phyloP scores from a whole-genome alignment of 163 green algal genomes.

The Scenedesmus sp. region DNA sequence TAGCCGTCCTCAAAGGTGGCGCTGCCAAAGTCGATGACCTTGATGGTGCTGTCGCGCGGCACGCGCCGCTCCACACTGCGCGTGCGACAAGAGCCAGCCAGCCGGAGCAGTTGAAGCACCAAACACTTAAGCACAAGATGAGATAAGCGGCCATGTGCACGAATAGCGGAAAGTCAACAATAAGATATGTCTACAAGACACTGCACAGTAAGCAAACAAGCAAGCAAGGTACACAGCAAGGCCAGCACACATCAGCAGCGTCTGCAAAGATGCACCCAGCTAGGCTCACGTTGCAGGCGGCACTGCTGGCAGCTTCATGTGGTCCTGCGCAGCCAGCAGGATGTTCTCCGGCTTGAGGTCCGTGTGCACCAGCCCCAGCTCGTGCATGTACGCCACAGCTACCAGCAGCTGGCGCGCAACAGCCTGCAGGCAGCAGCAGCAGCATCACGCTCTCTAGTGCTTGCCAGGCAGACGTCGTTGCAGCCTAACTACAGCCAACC shows the following conservation, averaged over 20 bases:
- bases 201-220: not conserved
- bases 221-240: not conserved
- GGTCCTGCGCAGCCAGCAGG: conserved; percentile 82
- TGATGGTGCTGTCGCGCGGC: conserved; percentile 56
- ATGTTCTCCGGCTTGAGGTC: conserved; percentile 99
- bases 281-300: conserved; percentile 41
- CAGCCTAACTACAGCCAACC: not conserved
- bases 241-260: not conserved
- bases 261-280: too few relatives aligned
- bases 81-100: not conserved
- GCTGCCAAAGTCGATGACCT: conserved; percentile 98
- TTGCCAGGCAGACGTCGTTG: not conserved
- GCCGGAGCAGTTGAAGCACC: not conserved
- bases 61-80: conserved; percentile 50
- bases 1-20: conserved; percentile 96
- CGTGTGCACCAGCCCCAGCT: conserved; percentile 94
- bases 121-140: not conserved
- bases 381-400: conserved; percentile 92
- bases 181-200: not conserved
- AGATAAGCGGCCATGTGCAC: not conserved
- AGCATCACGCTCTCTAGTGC: conserved; percentile 76
- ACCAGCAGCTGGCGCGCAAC: conserved; percentile 94
- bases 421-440: conserved; percentile 52
- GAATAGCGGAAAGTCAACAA: not conserved
- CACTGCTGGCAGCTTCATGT: conserved; percentile 60